Conservation (phyloP, 164 flowering plant genomes). For the Vitis cinerea region DNA sequence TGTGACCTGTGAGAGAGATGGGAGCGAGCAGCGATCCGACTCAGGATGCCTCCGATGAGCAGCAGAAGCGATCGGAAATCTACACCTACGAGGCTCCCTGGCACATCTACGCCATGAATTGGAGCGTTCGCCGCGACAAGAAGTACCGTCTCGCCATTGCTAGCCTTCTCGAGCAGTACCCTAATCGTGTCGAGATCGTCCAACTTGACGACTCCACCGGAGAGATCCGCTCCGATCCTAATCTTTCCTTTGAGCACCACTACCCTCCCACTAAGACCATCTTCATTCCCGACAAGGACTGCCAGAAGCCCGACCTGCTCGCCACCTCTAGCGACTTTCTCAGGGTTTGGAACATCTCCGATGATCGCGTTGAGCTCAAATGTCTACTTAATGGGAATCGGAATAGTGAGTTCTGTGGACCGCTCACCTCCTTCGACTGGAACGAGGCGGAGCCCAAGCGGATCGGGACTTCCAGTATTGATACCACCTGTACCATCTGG, state of each 20-base stretch:
- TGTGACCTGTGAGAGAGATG: constrained; percentile 10
- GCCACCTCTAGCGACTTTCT: constrained; percentile 84
- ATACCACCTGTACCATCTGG: constrained; percentile 96
- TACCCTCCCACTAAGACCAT: constrained; percentile 84
- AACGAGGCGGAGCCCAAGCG: constrained; percentile 82
- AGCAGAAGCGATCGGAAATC: constrained; percentile 88
- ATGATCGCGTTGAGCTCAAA: constrained; percentile 49
- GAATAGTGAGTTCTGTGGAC: constrained; percentile 68
- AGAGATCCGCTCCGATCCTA: constrained; percentile 67
- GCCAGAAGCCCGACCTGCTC: constrained; percentile 73
- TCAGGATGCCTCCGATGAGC: constrained; percentile 69
- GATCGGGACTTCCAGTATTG: constrained; percentile 83
- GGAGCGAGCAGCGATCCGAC: constrained; percentile 45
- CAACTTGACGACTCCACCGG: constrained; percentile 80
- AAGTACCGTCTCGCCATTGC: constrained; percentile 91
- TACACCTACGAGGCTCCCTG: constrained; percentile 98
- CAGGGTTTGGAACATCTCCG: constrained; percentile 62
- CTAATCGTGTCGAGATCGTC: constrained; percentile 77
- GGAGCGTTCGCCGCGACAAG: constrained; percentile 92
- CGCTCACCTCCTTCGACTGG: constrained; percentile 89
- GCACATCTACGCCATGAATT: constrained; percentile 98
- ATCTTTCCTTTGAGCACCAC: constrained; percentile 84
- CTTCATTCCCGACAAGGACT: constrained; percentile 83
- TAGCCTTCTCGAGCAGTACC: constrained; percentile 69
- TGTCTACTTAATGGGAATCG: constrained; percentile 61